Conservation (phyloP, 441 rosid species). For the Adansonia rubrostipa region DNA sequence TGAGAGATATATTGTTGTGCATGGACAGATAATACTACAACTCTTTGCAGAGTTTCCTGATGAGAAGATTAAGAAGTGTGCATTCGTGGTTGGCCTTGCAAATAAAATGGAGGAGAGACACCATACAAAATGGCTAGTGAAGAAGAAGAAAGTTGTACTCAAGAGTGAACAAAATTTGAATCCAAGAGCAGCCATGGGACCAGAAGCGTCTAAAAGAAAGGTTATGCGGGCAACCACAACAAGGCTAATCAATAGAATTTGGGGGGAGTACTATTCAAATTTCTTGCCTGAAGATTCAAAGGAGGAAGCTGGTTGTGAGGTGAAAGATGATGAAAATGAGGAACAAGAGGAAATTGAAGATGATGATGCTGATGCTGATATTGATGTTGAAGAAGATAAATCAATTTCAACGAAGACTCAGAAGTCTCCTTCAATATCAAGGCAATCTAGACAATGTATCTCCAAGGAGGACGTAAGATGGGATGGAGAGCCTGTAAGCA, state of each 20-base stretch:
- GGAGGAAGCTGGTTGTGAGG: constrained; percentile 47
- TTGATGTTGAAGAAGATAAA: constrained; percentile 9
- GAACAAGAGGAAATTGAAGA: constrained; percentile 51
- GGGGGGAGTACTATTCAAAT: constrained; percentile 85
- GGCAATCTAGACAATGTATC: constrained; percentile 28
- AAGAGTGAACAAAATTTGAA: constrained; percentile 57
- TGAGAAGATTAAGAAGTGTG: constrained; percentile 51
- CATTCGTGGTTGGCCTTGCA: constrained; percentile 64
- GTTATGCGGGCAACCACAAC: constrained; percentile 90
- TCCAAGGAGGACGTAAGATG: constrained; percentile 53
- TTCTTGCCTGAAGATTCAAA: constrained; percentile 62
- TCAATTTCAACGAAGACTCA: neutral
- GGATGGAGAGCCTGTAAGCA: constrained; percentile 56
- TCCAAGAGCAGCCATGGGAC: constrained; percentile 67
- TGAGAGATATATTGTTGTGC: constrained; percentile 76
- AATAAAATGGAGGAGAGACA: constrained; percentile 74
- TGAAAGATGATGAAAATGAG: constrained; percentile 60
- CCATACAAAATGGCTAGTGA: constrained; percentile 73
- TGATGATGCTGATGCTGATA: constrained; percentile 23
- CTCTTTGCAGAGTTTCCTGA: constrained; percentile 66
- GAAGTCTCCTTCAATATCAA: constrained; percentile 16
- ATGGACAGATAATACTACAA: constrained; percentile 79
- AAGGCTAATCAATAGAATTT: constrained; percentile 69
- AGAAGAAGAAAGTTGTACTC: constrained; percentile 56
- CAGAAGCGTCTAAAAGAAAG: constrained; percentile 57